Percentiles rank a stretch among this genome's conserved stretches.
Evolutionary conservation across 169 alveolate genomes (phyloP).

Genomic region (Cytauxzoon felis): DNA sequence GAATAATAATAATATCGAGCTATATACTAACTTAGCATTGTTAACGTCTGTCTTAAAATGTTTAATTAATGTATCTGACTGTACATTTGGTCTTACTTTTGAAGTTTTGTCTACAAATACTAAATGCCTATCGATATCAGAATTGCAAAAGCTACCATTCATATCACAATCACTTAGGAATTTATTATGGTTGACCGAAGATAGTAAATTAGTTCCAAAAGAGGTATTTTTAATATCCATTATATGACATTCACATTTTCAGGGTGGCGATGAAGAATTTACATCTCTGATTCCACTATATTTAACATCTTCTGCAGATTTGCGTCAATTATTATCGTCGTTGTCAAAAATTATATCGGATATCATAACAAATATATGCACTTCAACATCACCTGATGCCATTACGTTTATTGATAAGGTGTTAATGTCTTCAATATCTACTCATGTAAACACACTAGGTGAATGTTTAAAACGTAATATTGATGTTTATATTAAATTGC

Average conservation of each 20-base stretch:
- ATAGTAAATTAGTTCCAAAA: conserved; percentile 49
- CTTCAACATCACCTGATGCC: not conserved
- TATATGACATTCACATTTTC: not conserved
- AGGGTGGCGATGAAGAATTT: conserved; percentile 9
- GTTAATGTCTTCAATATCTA: conserved; percentile 21
- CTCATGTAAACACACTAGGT: conserved; percentile 21
- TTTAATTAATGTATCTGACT: conserved; percentile 47
- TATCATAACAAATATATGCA: conserved; percentile 27
- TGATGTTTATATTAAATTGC: too few relatives aligned
- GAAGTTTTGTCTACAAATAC: conserved; percentile 25
- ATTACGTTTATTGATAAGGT: conserved; percentile 13
- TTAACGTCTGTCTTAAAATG: conserved; percentile 19
- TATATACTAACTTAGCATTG: conserved; percentile 25
- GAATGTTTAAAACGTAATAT: conserved; percentile 32
- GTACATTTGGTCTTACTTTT: conserved; percentile 40
- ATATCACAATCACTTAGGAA: conserved; percentile 34
- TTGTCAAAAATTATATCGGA: conserved; percentile 27
- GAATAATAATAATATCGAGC: conserved; percentile 15
- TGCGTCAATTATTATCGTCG: conserved; percentile 13
- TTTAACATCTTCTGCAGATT: conserved; percentile 32
- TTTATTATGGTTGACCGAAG: conserved; percentile 58
- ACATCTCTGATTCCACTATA: conserved; percentile 15
- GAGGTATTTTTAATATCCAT: conserved; percentile 1
- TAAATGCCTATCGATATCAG: conserved; percentile 28
- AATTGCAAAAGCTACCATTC: conserved; percentile 49